Conservation (phyloP, 495 filamentous ascomycete species). For the Neurospora intermedia region DNA sequence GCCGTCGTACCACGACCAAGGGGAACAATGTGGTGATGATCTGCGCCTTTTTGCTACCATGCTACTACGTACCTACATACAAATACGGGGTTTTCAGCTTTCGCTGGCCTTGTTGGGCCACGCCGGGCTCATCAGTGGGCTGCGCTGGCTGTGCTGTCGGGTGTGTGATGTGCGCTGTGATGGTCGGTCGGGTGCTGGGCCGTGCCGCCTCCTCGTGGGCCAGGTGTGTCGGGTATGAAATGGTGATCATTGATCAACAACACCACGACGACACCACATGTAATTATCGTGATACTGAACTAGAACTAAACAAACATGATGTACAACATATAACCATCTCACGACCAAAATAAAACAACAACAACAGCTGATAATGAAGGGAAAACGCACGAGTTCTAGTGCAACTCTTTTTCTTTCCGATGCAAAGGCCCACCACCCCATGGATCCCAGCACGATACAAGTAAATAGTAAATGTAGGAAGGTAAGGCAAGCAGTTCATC, state of each 20-base stretch:
- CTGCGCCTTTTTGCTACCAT: not conserved
- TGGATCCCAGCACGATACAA: not conserved
- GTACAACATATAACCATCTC: not conserved
- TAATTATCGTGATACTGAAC: not conserved
- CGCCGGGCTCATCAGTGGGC: not conserved
- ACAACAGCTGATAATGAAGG: not conserved
- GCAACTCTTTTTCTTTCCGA: not conserved
- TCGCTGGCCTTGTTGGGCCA: not conserved
- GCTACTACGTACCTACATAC: not conserved
- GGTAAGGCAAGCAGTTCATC: not conserved
- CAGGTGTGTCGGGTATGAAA: not conserved
- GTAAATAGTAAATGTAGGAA: not conserved
- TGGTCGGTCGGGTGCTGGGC: not conserved
- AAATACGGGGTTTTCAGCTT: not conserved
- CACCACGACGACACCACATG: not conserved
- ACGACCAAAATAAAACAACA: not conserved
- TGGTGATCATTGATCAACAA: not conserved
- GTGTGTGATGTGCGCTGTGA: not conserved
- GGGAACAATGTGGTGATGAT: not conserved
- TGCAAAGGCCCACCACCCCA: not conserved
- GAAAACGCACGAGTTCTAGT: not conserved
- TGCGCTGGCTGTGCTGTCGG: not conserved
- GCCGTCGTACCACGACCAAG: not conserved
- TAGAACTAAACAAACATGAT: not conserved
- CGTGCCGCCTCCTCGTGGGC: not conserved